Evolutionary conservation across 2,329 filamentous ascomycete species (phyloP), one percentile per base, ranked within the genome.

Genomic region (Alternaria sp.): DNA sequence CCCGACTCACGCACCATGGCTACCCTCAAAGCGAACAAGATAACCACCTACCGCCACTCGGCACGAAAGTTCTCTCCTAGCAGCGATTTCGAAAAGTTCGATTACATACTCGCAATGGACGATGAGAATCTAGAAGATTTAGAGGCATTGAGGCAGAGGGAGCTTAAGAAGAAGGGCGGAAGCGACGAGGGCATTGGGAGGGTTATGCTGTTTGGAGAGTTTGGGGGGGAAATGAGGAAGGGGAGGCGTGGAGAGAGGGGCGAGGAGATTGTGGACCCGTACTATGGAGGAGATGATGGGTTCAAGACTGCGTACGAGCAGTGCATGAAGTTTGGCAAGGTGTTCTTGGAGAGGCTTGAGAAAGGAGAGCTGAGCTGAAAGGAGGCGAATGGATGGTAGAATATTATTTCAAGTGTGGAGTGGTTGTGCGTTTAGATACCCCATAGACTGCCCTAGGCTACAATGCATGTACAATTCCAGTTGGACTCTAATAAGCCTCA

Each of bases 41-140:
- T 98, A 69, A 89, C 82, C 6, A 85, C 90, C 62, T 97, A 97
- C 79, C 81, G 84, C 11, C 93, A 97, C 79, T 82, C 83, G 2
- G 94, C 93, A 20, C 89, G 93, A 54, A 90, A 92, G 78, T 89
- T 96, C 77, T 77, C 80, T 78, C 80, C 81, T 5, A 79, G 84
- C 1, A 85, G 86, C 53, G 95, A 99, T 79, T 96, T 98, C 71
- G 82, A 89, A 57, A 85, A 86, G 16, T 98, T 97, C 74, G 93
- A 98, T 79, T 98, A 97, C 80, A 89, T 99, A 62, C 89, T 99
- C 59, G 94, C 92, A 62, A 99, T 99, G 95, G 95, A 99, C 76
- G 84, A 87, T 50, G 87, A 89, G 46, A 98, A 98, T 77, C 82
- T 97, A 45, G 83, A 85, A 9, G 87, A 96, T 73, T 80, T 97